Percentiles rank a stretch among this genome's conserved stretches.
Conservation (phyloP, 306 rosid genomes). For the Phaseolus lunatus region DNA sequence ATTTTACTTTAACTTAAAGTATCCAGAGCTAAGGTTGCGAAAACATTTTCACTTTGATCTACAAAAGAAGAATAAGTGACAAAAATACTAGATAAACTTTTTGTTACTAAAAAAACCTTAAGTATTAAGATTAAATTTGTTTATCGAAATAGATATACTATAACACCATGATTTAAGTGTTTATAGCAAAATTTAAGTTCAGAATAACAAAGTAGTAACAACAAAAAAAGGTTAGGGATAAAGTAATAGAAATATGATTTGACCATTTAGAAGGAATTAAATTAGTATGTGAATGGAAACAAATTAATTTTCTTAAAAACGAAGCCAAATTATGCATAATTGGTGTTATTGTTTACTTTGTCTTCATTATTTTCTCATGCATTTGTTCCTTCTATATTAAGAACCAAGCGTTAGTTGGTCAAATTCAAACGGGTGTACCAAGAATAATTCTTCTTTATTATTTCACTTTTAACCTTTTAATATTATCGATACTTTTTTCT, state of each 20-base stretch:
- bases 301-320: slow-evolving; percentile 20
- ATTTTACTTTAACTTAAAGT: neutral
- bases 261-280: slow-evolving; percentile 18
- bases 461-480: too few relatives aligned
- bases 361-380: neutral
- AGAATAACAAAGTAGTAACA: too few relatives aligned
- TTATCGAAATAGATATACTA: too few relatives aligned
- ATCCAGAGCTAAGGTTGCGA: too few relatives aligned
- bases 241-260: neutral
- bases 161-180: too few relatives aligned
- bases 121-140: neutral
- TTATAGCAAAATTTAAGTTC: too few relatives aligned
- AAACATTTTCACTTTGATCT: too few relatives aligned
- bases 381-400: neutral
- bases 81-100: neutral
- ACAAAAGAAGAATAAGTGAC: neutral
- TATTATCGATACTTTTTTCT: too few relatives aligned
- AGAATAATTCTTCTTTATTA: neutral
- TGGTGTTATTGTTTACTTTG: neutral
- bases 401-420: neutral
- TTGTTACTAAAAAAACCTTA: neutral
- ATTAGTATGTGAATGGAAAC: slow-evolving; percentile 4
- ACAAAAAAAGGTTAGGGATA: neutral
- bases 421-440: neutral
- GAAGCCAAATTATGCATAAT: slow-evolving; percentile 22